Conservation (phyloP, 2,329 filamentous ascomycete species). For the Parasarocladium wereldwijsianum region DNA sequence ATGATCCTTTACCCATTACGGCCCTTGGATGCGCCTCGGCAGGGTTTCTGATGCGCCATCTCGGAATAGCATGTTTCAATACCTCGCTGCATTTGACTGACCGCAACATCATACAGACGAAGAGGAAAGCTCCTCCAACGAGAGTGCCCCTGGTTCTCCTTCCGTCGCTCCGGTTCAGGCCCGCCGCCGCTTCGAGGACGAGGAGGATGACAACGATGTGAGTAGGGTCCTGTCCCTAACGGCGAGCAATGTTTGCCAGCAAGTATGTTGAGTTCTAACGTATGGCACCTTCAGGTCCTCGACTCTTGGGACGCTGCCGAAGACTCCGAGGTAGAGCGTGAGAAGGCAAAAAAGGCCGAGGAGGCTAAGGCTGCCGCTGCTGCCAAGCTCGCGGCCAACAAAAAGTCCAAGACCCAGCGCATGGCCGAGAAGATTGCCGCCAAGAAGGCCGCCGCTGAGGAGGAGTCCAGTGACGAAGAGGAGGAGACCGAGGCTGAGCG, state of each 20-base stretch:
- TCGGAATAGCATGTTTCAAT: constrained; percentile 3
- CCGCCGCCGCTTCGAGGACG: constrained; percentile 67
- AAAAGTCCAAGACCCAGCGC: constrained; percentile 79
- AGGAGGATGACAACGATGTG: constrained; percentile 76
- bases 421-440: constrained; percentile 63
- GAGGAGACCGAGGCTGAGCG: constrained; percentile 60
- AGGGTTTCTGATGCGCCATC: constrained; percentile 6
- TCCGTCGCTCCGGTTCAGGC: constrained; percentile 18
- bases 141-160: constrained; percentile 21
- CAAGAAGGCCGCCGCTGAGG: constrained; percentile 35
- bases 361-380: constrained; percentile 83
- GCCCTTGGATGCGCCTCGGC: constrained; percentile 6
- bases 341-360: constrained; percentile 78
- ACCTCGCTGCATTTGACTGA: constrained; percentile 9
- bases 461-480: constrained; percentile 44
- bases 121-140: constrained; percentile 19
- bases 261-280: too few relatives aligned
- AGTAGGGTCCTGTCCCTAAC: constrained; percentile 14
- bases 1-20: background rate
- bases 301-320: constrained; percentile 96
- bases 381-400: constrained; percentile 72
- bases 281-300: constrained; percentile 65
- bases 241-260: too few relatives aligned
- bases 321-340: constrained; percentile 90
- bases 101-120: constrained; percentile 17